phyloP scores from a whole-genome alignment of 768 basidiomycete genomes.

The Cubamyces lactineus region DNA sequence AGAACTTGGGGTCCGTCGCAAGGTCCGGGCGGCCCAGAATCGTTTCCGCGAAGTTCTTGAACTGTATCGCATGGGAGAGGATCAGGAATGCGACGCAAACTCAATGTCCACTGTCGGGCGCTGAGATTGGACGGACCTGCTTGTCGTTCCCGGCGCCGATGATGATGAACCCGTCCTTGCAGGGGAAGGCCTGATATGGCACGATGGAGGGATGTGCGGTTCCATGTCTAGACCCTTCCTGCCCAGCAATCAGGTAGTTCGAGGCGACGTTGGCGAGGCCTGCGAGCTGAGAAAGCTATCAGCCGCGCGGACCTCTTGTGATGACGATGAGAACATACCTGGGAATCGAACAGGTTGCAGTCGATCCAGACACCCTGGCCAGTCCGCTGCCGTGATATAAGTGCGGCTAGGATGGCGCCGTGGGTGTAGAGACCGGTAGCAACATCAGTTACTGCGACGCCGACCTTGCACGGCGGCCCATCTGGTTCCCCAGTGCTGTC shows the following conservation, averaged over 20 bases:
- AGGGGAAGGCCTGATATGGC: slow-evolving; percentile 90
- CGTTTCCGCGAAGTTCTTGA: slow-evolving; percentile 63
- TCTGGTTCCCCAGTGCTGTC: slow-evolving; percentile 85
- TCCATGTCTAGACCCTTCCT: slow-evolving; percentile 85
- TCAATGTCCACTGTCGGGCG: too few relatives aligned
- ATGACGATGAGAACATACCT: slow-evolving; percentile 49
- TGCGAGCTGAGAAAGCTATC: slow-evolving; percentile 61
- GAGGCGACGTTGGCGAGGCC: slow-evolving; percentile 92
- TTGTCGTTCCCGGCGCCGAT: slow-evolving; percentile 91
- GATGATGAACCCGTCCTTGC: slow-evolving; percentile 89
- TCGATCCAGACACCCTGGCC: slow-evolving; percentile 92
- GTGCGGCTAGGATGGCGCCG: slow-evolving; percentile 89
- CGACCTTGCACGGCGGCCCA: slow-evolving; percentile 90
- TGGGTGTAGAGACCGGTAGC: slow-evolving; percentile 90
- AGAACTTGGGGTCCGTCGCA: slow-evolving; percentile 61
- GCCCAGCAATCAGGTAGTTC: slow-evolving; percentile 86
- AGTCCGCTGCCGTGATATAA: slow-evolving; percentile 80
- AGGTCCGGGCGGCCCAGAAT: slow-evolving; percentile 68
- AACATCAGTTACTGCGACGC: slow-evolving; percentile 91
- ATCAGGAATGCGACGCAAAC: background rate
- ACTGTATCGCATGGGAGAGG: slow-evolving; percentile 46
- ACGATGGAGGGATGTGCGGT: slow-evolving; percentile 94
- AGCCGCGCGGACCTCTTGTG: background rate
- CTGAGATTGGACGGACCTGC: slow-evolving; percentile 52
- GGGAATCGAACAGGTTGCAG: slow-evolving; percentile 89